Conservation (phyloP, 2,329 filamentous ascomycete species). For the Byssothecium circinans region DNA sequence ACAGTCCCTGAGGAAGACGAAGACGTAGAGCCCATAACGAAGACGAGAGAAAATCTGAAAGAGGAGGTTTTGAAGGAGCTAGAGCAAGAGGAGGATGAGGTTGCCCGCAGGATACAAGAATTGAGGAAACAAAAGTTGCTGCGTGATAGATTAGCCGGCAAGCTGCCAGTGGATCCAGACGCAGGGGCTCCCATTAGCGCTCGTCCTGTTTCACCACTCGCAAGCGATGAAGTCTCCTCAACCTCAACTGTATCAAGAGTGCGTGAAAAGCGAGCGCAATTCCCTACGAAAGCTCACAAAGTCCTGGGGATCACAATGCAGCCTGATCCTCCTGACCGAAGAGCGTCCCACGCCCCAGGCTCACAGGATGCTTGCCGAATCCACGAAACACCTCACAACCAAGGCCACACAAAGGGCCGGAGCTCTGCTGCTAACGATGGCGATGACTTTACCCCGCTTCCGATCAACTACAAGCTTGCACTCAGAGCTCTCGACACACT, state of each 20-base stretch:
- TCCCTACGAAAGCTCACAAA: slow-evolving; percentile 46
- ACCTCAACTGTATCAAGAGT: slow-evolving; percentile 37
- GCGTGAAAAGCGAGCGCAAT: slow-evolving; percentile 31
- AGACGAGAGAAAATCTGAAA: slow-evolving; percentile 32
- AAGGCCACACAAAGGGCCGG: slow-evolving; percentile 29
- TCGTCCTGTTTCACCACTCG: slow-evolving; percentile 37
- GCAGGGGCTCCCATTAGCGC: slow-evolving; percentile 45
- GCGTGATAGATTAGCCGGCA: slow-evolving; percentile 49
- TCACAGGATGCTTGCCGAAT: slow-evolving; percentile 17
- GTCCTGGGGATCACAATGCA: slow-evolving; percentile 42
- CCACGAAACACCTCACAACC: slow-evolving; percentile 9
- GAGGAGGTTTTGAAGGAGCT: slow-evolving; percentile 37
- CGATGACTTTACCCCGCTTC: slow-evolving; percentile 38
- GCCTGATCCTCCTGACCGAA: slow-evolving; percentile 22
- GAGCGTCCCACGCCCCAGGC: slow-evolving; percentile 16
- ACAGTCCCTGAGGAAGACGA: slow-evolving; percentile 31
- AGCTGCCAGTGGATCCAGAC: slow-evolving; percentile 38
- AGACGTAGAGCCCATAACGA: slow-evolving; percentile 24
- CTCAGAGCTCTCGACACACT: slow-evolving; percentile 32
- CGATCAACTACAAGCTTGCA: slow-evolving; percentile 46
- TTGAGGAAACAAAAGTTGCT: slow-evolving; percentile 60
- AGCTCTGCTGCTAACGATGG: slow-evolving; percentile 40
- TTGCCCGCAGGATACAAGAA: slow-evolving; percentile 60
- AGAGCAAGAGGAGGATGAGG: slow-evolving; percentile 55
- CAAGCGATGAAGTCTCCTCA: slow-evolving; percentile 33